Conservation (phyloP, 305 asterid species). For the Withania somnifera region DNA sequence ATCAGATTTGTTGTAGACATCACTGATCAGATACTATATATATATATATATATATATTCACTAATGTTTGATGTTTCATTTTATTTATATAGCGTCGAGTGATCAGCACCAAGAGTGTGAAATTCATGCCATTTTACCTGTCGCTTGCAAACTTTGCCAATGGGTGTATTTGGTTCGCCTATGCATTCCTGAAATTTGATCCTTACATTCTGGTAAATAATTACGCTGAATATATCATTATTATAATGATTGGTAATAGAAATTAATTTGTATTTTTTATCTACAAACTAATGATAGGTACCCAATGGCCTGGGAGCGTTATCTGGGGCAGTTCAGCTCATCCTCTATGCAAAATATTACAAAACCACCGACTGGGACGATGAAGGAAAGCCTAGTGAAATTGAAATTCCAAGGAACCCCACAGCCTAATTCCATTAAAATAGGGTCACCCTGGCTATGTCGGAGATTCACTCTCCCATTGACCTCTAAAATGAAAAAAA, state of each 20-base stretch:
- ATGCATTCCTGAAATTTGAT: conserved; percentile 56
- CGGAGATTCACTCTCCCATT: neutral
- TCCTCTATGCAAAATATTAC: conserved; percentile 42
- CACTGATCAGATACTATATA: no score
- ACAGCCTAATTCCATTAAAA: neutral
- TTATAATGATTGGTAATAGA: no score
- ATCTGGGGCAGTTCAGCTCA: conserved; percentile 49
- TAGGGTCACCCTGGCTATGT: neutral
- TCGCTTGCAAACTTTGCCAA: conserved; percentile 53
- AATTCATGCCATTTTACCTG: conserved; percentile 62
- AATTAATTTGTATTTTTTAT: no score
- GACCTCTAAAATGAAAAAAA: neutral
- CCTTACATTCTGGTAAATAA: conserved; percentile 10
- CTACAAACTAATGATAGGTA: no score
- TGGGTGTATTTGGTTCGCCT: conserved; percentile 49
- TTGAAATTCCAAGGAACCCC: conserved; percentile 13
- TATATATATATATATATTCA: no score
- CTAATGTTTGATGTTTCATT: no score
- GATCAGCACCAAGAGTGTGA: conserved; percentile 65
- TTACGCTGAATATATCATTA: no score
- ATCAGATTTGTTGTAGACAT: no score
- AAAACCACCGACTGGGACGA: conserved; percentile 52
- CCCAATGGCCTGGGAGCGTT: conserved; percentile 49
- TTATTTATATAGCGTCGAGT: conserved; percentile 15
- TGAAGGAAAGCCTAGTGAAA: conserved; percentile 13